phyloP scores from a whole-genome alignment of 1,284 basidiomycete genomes.

The Apiotrichum brassicae region DNA sequence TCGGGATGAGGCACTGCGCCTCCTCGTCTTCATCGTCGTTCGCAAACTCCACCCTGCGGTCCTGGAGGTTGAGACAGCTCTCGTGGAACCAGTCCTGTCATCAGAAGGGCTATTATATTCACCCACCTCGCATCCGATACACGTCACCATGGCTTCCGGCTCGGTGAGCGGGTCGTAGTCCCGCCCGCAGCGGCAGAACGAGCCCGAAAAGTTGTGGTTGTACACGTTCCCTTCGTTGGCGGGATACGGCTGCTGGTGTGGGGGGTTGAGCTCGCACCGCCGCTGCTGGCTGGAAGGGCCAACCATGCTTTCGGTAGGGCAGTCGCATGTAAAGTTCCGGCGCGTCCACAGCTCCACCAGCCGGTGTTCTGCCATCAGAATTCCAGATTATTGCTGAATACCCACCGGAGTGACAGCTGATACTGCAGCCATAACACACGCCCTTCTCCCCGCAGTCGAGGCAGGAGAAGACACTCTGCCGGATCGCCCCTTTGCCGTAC shows the following conservation, averaged over 20 bases:
- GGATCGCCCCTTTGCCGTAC: slow-evolving; percentile 33
- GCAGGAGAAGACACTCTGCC: slow-evolving; percentile 45
- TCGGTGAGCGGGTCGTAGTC: slow-evolving; percentile 45
- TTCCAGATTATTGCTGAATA: not conserved
- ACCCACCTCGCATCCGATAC: slow-evolving; percentile 44
- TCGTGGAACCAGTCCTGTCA: slow-evolving; percentile 44
- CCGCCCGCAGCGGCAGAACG: slow-evolving; percentile 45
- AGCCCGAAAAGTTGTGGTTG: slow-evolving; percentile 35
- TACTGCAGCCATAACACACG: slow-evolving; percentile 46
- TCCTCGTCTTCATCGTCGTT: slow-evolving; percentile 39
- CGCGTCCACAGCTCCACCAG: slow-evolving; percentile 45
- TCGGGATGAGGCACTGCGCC: slow-evolving; percentile 34
- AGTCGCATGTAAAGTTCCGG: slow-evolving; percentile 44
- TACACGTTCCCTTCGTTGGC: slow-evolving; percentile 38
- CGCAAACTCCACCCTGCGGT: not conserved
- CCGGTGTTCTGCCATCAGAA: slow-evolving; percentile 34
- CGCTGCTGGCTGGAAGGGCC: not conserved
- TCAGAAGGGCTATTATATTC: too few species aligned
- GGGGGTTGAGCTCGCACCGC: slow-evolving; percentile 31
- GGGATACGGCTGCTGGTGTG: slow-evolving; percentile 26
- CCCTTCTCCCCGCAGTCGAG: slow-evolving; percentile 35
- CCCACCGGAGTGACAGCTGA: slow-evolving; percentile 45
- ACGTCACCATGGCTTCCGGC: slow-evolving; percentile 43
- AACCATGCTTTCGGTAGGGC: slow-evolving; percentile 35
- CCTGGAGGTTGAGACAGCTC: slow-evolving; percentile 38